Conservation (phyloP, 371 early-diverging fungal species). For the Syncephalis fuscata region DNA sequence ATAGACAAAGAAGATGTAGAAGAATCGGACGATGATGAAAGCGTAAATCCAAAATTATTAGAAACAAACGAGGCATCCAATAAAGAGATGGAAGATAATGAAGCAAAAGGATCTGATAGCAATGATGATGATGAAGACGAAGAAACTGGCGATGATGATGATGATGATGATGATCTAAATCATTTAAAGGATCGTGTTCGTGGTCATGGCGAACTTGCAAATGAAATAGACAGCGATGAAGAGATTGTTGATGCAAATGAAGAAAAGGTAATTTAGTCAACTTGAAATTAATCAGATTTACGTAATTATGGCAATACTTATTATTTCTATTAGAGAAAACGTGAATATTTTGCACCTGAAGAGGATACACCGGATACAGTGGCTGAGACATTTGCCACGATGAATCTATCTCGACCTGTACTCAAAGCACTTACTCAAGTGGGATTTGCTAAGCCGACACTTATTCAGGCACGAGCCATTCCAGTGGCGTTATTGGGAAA, state of each 20-base stretch:
- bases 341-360: conserved; percentile 56
- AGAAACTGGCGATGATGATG: conserved; percentile 11
- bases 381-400: conserved; percentile 59
- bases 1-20: conserved; percentile 8
- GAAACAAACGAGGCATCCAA: conserved; percentile 10
- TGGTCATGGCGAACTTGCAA: conserved; percentile 11
- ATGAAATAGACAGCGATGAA: conserved; percentile 16
- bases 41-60: conserved; percentile 19
- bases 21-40: conserved; percentile 18
- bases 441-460: conserved; percentile 88
- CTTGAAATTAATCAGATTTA: not conserved
- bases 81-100: conserved; percentile 14
- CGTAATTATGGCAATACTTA: not conserved
- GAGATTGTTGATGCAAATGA: conserved; percentile 24
- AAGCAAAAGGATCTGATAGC: conserved; percentile 27
- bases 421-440: conserved; percentile 79
- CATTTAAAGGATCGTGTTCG: conserved; percentile 18
- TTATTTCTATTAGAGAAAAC: conserved; percentile 32
- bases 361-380: conserved; percentile 24
- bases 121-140: conserved; percentile 20
- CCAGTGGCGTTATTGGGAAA: conserved; percentile 94
- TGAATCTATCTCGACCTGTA: conserved; percentile 91
- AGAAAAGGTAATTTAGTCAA: conserved; percentile 7
- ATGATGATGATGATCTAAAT: conserved; percentile 19
- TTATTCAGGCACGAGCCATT: conserved; percentile 93